Base-by-base conservation (phyloP, 176 grass and related monocot genomes). In the Eleusine indica region DNA sequence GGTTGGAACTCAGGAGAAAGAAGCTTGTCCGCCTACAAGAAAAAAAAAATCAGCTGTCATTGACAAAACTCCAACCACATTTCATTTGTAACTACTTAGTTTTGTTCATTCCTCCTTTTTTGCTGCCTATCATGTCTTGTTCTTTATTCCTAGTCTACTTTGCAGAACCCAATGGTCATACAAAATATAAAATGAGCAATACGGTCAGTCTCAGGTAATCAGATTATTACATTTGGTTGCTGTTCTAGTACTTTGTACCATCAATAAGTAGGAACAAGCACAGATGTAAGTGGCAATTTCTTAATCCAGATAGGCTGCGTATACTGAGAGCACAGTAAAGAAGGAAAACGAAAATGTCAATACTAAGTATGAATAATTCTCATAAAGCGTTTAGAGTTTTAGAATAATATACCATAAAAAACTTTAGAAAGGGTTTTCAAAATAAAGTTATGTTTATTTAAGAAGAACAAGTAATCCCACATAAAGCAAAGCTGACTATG, bases 1-100 rank as follows among this genome's bases (percentile, higher is more conserved):
- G 92, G 92, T 83, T 91, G 91, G 77, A 97, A 97, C 80, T 97
- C 94, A 30, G 82, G 94, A 68, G 94, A 91, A 22, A 97, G 91
- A 77, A 97, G 89, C 82, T 97, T 97, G 64, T 97, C 94, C 1
- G 94, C 94, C 94, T 97, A 81, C 28, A 84, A 73, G 51, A 43
- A 71, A 80, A 85, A 68, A 48, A 69, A 56, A 10, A 70, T 73
- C 54, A 8, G 60, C 56, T 58, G 82, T 68, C 73, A 40, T 68
- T 10, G 2, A 25, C 5, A 67, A 82, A 86, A 68, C 9, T 52
- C 71, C 13, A 32, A 61, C 17, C 5, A 14, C 37, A 17, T 3
- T 10, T 83, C 47, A 56, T 70, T 46, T 8, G 6, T 43, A 73
- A 46, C 38, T 17, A 57, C 30, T 17, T 53, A 35, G 69, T 8